phyloP scores from a whole-genome alignment of 805 yeast genomes.

The Lipomyces chichibuensis region DNA sequence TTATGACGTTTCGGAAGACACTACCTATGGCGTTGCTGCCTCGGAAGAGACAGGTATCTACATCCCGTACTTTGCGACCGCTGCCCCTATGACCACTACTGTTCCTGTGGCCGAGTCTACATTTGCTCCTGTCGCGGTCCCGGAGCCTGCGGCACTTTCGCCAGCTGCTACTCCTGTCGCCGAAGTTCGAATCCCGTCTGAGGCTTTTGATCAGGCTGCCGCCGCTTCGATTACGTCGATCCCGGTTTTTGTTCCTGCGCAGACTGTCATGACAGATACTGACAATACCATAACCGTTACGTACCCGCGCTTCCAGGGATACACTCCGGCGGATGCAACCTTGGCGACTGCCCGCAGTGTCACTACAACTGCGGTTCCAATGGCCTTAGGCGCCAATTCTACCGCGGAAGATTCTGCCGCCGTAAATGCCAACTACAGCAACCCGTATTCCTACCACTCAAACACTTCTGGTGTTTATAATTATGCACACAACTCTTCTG shows the following conservation, averaged over 20 bases:
- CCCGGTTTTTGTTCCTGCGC: slow-evolving; percentile 25
- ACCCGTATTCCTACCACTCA: slow-evolving; percentile 5
- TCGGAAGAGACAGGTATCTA: slow-evolving; percentile 23
- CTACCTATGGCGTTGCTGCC: slow-evolving; percentile 18
- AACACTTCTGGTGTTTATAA: background rate
- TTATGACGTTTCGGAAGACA: slow-evolving; percentile 25
- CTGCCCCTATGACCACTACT: slow-evolving; percentile 13
- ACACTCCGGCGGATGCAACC: slow-evolving; percentile 23
- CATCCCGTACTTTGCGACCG: slow-evolving; percentile 14
- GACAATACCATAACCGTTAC: slow-evolving; percentile 27
- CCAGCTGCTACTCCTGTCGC: slow-evolving; percentile 13
- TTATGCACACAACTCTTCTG: background rate
- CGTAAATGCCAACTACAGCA: background rate
- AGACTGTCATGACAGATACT: slow-evolving; percentile 24
- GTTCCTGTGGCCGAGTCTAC: slow-evolving; percentile 17
- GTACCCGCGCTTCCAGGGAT: slow-evolving; percentile 30
- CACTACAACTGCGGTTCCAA: slow-evolving; percentile 8
- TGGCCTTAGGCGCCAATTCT: background rate
- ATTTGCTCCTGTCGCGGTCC: slow-evolving; percentile 17
- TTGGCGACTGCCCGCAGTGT: slow-evolving; percentile 13
- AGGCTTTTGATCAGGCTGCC: slow-evolving; percentile 8
- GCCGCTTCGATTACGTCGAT: slow-evolving; percentile 19
- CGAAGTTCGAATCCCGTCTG: slow-evolving; percentile 8
- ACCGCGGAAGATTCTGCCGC: background rate
- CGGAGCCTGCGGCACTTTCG: slow-evolving; percentile 16